Conservation (phyloP, 2,329 filamentous ascomycete genomes). For the Xylaria sp. region DNA sequence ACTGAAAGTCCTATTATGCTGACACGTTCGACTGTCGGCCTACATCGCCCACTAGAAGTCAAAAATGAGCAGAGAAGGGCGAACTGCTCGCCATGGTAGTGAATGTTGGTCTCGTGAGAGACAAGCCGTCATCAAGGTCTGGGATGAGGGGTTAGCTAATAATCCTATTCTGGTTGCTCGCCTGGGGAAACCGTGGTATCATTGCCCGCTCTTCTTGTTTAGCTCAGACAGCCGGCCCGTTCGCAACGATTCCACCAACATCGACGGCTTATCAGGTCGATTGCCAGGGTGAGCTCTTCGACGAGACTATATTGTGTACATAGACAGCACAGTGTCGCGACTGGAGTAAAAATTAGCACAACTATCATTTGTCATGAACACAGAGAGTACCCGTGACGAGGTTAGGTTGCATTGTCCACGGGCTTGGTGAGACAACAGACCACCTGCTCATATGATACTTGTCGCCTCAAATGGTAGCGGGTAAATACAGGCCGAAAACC, state of each 20-base stretch:
- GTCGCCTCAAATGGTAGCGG: background rate
- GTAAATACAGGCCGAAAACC: background rate
- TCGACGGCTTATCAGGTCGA: background rate
- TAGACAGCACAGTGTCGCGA: slow-evolving; percentile 15
- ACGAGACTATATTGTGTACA: background rate
- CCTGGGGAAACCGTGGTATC: background rate
- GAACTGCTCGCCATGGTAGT: background rate
- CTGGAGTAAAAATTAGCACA: background rate
- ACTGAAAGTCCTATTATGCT: background rate
- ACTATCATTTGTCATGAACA: slow-evolving; percentile 32
- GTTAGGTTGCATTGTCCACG: slow-evolving; percentile 20
- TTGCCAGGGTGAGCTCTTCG: background rate
- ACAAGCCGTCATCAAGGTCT: background rate
- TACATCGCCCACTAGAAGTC: background rate
- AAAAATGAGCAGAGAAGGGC: background rate
- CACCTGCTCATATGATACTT: background rate
- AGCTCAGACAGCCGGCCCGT: background rate
- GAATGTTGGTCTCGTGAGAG: slow-evolving; percentile 1
- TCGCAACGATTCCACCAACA: background rate
- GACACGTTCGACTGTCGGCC: background rate
- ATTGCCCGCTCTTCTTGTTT: background rate
- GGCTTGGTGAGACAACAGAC: background rate
- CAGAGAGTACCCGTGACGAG: background rate
- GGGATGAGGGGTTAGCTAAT: background rate
- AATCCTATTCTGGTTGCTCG: background rate